A percentile compares a stretch with the other conserved stretches of the same genome.
These are phyloP conservation scores for Linderina pennispora DNA, from an alignment of 192 early-diverging fungal genomes.

Conservation along the genomic window DNA sequence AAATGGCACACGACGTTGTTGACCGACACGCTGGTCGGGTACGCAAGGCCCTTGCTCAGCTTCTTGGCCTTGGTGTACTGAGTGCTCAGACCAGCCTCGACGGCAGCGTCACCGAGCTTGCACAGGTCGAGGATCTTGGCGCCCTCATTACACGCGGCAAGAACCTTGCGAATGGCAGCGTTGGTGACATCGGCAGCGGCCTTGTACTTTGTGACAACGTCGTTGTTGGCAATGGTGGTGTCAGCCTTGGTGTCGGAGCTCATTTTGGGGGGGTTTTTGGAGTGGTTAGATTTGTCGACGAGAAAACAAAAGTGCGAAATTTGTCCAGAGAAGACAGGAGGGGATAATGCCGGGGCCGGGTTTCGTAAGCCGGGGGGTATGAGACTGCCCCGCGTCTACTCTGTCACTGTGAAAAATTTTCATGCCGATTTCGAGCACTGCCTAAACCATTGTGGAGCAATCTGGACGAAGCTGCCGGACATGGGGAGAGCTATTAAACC, in stretches of 20 bases:
- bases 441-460: too few relatives aligned
- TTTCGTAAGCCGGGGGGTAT: too few relatives aligned
- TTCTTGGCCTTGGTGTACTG: slow-evolving; percentile 72
- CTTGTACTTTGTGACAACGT: slow-evolving; percentile 88
- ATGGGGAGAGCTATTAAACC: too few relatives aligned
- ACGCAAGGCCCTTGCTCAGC: slow-evolving; percentile 75
- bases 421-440: too few relatives aligned
- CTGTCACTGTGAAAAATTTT: too few relatives aligned
- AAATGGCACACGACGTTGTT: slow-evolving; percentile 82
- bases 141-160: slow-evolving; percentile 53
- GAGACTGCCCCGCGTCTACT: too few relatives aligned
- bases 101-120: slow-evolving; percentile 77
- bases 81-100: slow-evolving; percentile 59
- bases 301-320: too few relatives aligned
- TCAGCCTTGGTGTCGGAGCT: slow-evolving; percentile 22
- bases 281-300: too few relatives aligned
- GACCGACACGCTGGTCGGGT: slow-evolving; percentile 81
- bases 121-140: slow-evolving; percentile 85
- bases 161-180: slow-evolving; percentile 42
- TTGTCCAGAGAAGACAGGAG: too few relatives aligned
- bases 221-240: slow-evolving; percentile 62
- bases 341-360: too few relatives aligned
- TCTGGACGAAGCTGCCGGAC: too few relatives aligned
- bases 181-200: slow-evolving; percentile 86
- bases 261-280: too few relatives aligned